Evolutionary conservation across 2,329 filamentous ascomycete genomes (phyloP).

Genomic region (Pseudocercospora pini-densiflorae): DNA sequence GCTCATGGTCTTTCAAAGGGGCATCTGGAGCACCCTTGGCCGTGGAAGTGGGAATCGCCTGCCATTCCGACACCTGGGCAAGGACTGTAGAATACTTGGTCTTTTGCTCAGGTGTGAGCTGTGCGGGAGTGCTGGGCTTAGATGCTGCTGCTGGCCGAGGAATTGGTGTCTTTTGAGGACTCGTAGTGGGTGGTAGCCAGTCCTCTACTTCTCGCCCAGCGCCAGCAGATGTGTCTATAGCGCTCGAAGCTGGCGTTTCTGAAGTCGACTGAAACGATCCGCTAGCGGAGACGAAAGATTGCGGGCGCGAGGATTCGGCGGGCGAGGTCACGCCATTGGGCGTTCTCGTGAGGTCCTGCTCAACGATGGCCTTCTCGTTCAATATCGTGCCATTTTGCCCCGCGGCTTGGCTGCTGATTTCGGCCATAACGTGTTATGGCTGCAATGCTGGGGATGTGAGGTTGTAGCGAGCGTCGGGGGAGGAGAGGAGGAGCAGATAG

Average conservation of each 20-base stretch:
- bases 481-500: background rate
- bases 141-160: slow-evolving; percentile 50
- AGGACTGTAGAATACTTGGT: slow-evolving; percentile 82
- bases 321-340: slow-evolving; percentile 10
- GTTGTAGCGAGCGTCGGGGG: background rate
- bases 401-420: background rate
- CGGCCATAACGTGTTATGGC: slow-evolving; percentile 10
- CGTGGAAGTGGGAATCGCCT: slow-evolving; percentile 67
- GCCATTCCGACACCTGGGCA: slow-evolving; percentile 71
- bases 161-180: slow-evolving; percentile 41
- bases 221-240: slow-evolving; percentile 30
- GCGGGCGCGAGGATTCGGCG: slow-evolving; percentile 24
- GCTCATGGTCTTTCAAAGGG: slow-evolving; percentile 77
- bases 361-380: slow-evolving; percentile 4
- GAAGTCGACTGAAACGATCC: slow-evolving; percentile 34
- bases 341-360: slow-evolving; percentile 1
- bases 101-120: slow-evolving; percentile 76
- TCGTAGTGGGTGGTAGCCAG: slow-evolving; percentile 35
- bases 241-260: slow-evolving; percentile 20
- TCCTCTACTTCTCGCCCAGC: slow-evolving; percentile 29
- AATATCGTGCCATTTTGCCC: slow-evolving; percentile 6
- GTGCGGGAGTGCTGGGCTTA: slow-evolving; percentile 59
- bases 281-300: slow-evolving; percentile 32
- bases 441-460: background rate
- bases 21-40: slow-evolving; percentile 62